A percentile compares a stretch with the other conserved stretches of the same genome.
phyloP scores from a whole-genome alignment of 306 rosid genomes.

The Parietaria judaica region DNA sequence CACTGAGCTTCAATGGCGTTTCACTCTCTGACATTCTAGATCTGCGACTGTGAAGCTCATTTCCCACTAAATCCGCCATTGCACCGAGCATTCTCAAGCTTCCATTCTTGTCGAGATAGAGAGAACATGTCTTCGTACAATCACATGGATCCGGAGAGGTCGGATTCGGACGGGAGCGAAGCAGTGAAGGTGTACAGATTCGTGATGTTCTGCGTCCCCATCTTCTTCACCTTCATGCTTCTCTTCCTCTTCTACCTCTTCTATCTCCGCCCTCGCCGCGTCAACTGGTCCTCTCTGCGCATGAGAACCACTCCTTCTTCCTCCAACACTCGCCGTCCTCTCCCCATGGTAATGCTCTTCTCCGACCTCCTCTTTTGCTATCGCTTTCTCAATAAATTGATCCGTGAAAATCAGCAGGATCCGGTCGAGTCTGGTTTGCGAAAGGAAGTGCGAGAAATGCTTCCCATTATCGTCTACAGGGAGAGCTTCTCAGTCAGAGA shows the following conservation, averaged over 20 bases:
- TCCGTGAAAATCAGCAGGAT: conserved; percentile 14
- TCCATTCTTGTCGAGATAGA: too few species aligned
- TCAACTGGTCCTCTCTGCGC: conserved; percentile 48
- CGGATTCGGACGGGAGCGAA: conserved; percentile 17
- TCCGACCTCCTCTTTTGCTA: background rate
- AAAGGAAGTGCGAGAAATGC: conserved; percentile 77
- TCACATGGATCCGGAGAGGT: background rate
- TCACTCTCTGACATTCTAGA: too few species aligned
- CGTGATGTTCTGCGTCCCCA: conserved; percentile 56
- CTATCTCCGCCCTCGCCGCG: conserved; percentile 64
- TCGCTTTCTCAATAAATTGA: background rate
- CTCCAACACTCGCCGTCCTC: background rate
- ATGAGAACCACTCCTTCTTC: conserved; percentile 24
- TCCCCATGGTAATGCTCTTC: conserved; percentile 29
- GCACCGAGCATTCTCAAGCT: too few species aligned
- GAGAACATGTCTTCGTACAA: too few species aligned
- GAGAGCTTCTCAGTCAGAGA: conserved; percentile 76
- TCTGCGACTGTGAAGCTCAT: too few species aligned
- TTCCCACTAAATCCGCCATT: too few species aligned
- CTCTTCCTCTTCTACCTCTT: conserved; percentile 59
- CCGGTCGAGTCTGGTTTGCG: conserved; percentile 54
- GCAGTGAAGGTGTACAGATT: conserved; percentile 44
- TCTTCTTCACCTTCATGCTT: conserved; percentile 55
- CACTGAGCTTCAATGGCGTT: too few species aligned
- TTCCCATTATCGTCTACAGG: conserved; percentile 63